A percentile compares a stretch with the other conserved stretches of the same genome.
Conservation (phyloP, 2,329 filamentous ascomycete species). For the Colletotrichum lupini region DNA sequence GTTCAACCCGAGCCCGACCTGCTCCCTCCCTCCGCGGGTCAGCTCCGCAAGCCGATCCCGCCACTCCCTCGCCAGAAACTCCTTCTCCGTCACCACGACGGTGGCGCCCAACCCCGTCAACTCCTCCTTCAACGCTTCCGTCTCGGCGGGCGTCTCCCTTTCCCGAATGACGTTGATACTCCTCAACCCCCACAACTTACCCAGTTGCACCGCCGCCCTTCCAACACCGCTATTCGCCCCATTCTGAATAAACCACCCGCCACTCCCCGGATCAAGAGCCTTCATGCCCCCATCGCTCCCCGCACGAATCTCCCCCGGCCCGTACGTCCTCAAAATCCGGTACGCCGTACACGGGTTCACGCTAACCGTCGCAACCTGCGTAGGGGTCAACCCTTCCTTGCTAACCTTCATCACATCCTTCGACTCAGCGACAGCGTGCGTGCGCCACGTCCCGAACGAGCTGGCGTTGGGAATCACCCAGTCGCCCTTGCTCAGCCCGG, state of each 20-base stretch:
- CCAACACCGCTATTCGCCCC: slow-evolving; percentile 96
- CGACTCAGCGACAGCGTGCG: slow-evolving; percentile 78
- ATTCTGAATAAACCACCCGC: slow-evolving; percentile 97
- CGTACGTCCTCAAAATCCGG: slow-evolving; percentile 89
- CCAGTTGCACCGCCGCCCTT: slow-evolving; percentile 90
- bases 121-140: slow-evolving; percentile 67
- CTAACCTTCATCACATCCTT: slow-evolving; percentile 75
- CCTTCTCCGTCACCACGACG: slow-evolving; percentile 66
- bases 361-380: slow-evolving; percentile 87
- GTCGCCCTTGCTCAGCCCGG: slow-evolving; percentile 76
- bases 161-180: slow-evolving; percentile 91
- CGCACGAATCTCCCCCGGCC: slow-evolving; percentile 55
- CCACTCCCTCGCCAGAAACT: slow-evolving; percentile 70
- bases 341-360: slow-evolving; percentile 97
- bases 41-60: slow-evolving; percentile 69
- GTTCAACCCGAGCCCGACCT: slow-evolving; percentile 84
- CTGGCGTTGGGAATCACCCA: slow-evolving; percentile 92
- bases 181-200: slow-evolving; percentile 84
- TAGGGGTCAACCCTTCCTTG: slow-evolving; percentile 74
- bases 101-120: slow-evolving; percentile 66
- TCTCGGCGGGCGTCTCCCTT: slow-evolving; percentile 72
- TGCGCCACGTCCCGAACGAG: slow-evolving; percentile 94
- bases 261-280: slow-evolving; percentile 57
- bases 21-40: slow-evolving; percentile 77
- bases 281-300: slow-evolving; percentile 53